phyloP scores from a whole-genome alignment of 1,139 yeast genomes.

The Nakaseomyces bracarensis region DNA sequence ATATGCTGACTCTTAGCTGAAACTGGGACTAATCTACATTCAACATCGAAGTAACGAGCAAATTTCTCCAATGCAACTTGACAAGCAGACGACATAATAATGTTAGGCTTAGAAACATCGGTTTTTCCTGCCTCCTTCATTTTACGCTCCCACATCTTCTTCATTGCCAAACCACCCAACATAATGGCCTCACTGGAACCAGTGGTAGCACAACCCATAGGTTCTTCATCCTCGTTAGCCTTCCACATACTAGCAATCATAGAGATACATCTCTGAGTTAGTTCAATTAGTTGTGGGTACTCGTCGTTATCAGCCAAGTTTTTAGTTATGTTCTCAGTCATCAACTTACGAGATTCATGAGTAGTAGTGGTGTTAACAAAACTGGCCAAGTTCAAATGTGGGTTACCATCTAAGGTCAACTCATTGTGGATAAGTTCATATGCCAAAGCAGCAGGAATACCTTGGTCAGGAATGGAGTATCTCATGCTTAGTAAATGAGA shows the following conservation, averaged over 20 bases:
- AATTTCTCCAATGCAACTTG: constrained; percentile 93
- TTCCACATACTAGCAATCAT: constrained; percentile 78
- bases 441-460: constrained; percentile 46
- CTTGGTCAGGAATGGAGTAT: constrained; percentile 49
- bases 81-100: constrained; percentile 89
- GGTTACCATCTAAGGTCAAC: constrained; percentile 73
- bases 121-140: constrained; percentile 49
- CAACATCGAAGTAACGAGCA: constrained; percentile 90
- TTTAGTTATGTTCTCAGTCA: constrained; percentile 66
- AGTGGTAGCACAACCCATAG: constrained; percentile 85
- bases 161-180: constrained; percentile 89
- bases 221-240: constrained; percentile 39
- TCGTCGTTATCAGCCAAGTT: constrained; percentile 91
- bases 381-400: constrained; percentile 76
- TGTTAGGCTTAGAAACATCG: constrained; percentile 62
- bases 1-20: constrained; percentile 51
- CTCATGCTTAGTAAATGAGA: constrained; percentile 28
- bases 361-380: constrained; percentile 74
- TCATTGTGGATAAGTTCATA: constrained; percentile 64
- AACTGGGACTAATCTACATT: constrained; percentile 66
- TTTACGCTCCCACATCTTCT: constrained; percentile 74
- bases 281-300: constrained; percentile 75
- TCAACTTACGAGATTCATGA: constrained; percentile 44
- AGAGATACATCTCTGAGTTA: constrained; percentile 75
- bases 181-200: constrained; percentile 92